Conservation (phyloP, 2,329 filamentous ascomycete genomes). For the Pseudocercospora vitis region DNA sequence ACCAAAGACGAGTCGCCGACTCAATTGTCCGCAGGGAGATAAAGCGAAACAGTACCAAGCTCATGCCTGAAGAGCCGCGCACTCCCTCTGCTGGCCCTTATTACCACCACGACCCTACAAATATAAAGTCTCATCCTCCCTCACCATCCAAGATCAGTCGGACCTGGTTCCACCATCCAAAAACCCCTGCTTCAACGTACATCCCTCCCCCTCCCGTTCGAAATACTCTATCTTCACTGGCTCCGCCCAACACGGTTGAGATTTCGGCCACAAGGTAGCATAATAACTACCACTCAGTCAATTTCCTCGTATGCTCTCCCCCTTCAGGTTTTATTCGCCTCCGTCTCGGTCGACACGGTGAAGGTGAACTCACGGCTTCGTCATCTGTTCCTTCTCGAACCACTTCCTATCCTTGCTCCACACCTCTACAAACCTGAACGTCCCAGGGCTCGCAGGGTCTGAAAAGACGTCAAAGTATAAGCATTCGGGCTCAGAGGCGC, state of each 20-base stretch:
- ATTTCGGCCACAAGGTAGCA: constrained; percentile 4
- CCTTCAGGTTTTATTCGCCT: too few relatives aligned
- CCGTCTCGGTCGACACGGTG: too few relatives aligned
- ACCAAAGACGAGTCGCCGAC: too few relatives aligned
- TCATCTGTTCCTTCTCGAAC: constrained; percentile 28
- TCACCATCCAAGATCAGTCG: background rate
- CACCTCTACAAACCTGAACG: constrained; percentile 27
- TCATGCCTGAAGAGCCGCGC: too few relatives aligned
- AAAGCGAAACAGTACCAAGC: too few relatives aligned
- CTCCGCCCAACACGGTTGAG: constrained; percentile 21
- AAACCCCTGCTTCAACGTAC: constrained; percentile 20
- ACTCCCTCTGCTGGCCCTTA: too few relatives aligned
- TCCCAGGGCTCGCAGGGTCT: constrained; percentile 19
- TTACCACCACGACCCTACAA: too few relatives aligned
- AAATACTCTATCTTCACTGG: constrained; percentile 24
- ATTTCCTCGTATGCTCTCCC: background rate
- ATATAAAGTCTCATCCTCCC: background rate
- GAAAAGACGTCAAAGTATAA: constrained; percentile 27
- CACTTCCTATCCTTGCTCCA: constrained; percentile 24
- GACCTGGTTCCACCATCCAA: constrained; percentile 18
- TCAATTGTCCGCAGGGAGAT: too few relatives aligned
- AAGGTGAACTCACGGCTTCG: constrained; percentile 25
- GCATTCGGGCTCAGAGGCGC: constrained; percentile 24
- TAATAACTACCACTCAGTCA: background rate
- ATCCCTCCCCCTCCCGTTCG: constrained; percentile 23